A percentile compares a stretch with the other conserved stretches of the same genome.
phyloP scores from a whole-genome alignment of 2,329 filamentous ascomycete species.

The Ascochyta lentis region DNA sequence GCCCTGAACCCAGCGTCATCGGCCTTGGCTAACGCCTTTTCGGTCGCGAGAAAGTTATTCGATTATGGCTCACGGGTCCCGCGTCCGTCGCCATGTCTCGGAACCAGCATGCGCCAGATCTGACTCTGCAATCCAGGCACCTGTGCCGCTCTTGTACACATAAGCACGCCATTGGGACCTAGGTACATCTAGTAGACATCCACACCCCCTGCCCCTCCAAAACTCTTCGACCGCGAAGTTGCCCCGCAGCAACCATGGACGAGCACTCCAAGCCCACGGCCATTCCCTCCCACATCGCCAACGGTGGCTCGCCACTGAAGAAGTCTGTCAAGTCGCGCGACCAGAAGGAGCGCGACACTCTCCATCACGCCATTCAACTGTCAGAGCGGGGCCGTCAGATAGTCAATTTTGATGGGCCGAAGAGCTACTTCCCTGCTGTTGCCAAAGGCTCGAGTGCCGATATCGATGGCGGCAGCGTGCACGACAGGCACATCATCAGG shows the following conservation, averaged over 20 bases:
- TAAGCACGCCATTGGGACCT: slow-evolving; percentile 12
- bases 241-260: slow-evolving; percentile 23
- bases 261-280: slow-evolving; percentile 57
- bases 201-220: slow-evolving; percentile 2
- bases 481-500: slow-evolving; percentile 27
- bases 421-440: slow-evolving; percentile 39
- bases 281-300: slow-evolving; percentile 63
- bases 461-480: slow-evolving; percentile 20
- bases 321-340: slow-evolving; percentile 56
- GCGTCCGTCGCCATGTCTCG: slow-evolving; percentile 7
- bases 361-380: slow-evolving; percentile 65
- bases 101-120: slow-evolving; percentile 28
- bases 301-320: slow-evolving; percentile 60
- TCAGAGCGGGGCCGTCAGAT: slow-evolving; percentile 60
- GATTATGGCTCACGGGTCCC: slow-evolving; percentile 27
- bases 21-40: slow-evolving; percentile 22
- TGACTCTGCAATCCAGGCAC: slow-evolving; percentile 19
- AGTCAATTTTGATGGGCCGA: slow-evolving; percentile 52
- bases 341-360: slow-evolving; percentile 61
- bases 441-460: slow-evolving; percentile 18
- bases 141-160: slow-evolving; percentile 17
- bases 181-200: slow-evolving; percentile 1
- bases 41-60: slow-evolving; percentile 27
- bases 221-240: slow-evolving; percentile 4
- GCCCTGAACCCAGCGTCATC: slow-evolving; percentile 15